Evolutionary conservation across 495 filamentous ascomycete genomes (phyloP).

Genomic region (Penicillium antarcticum): DNA sequence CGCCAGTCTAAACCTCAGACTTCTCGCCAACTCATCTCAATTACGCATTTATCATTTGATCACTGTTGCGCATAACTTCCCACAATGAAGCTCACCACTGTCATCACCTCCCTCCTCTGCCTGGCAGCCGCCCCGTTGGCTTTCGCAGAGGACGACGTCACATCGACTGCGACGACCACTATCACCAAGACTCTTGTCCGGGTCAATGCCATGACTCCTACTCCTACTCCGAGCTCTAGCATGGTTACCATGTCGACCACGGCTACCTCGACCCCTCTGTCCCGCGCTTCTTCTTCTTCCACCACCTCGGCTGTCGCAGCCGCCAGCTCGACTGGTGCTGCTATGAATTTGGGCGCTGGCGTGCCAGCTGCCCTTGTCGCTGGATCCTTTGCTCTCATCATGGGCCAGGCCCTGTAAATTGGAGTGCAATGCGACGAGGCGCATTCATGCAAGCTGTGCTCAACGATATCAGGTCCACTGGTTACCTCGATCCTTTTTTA

Average conservation of each 20-base stretch:
- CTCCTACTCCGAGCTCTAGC: slow-evolving; percentile 20
- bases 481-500: background rate
- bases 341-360: slow-evolving; percentile 21
- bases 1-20: background rate
- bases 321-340: slow-evolving; percentile 19
- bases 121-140: slow-evolving; percentile 30
- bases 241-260: slow-evolving; percentile 13
- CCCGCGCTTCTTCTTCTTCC: slow-evolving; percentile 10
- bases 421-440: slow-evolving; percentile 1
- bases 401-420: slow-evolving; percentile 34
- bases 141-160: slow-evolving; percentile 23
- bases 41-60: slow-evolving; percentile 2
- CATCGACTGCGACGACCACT: slow-evolving; percentile 29
- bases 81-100: slow-evolving; percentile 36
- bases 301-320: slow-evolving; percentile 22
- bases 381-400: slow-evolving; percentile 36
- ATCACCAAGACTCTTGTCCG: slow-evolving; percentile 34
- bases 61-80: slow-evolving; percentile 1
- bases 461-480: slow-evolving; percentile 1
- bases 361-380: slow-evolving; percentile 35
- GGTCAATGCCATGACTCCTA: slow-evolving; percentile 27
- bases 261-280: slow-evolving; percentile 21
- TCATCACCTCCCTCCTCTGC: slow-evolving; percentile 35
- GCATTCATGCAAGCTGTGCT: background rate
- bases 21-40: background rate